Percentiles rank a stretch among this genome's conserved stretches.
Conservation (phyloP, 768 basidiomycete species). For the Saitozyma podzolica region DNA sequence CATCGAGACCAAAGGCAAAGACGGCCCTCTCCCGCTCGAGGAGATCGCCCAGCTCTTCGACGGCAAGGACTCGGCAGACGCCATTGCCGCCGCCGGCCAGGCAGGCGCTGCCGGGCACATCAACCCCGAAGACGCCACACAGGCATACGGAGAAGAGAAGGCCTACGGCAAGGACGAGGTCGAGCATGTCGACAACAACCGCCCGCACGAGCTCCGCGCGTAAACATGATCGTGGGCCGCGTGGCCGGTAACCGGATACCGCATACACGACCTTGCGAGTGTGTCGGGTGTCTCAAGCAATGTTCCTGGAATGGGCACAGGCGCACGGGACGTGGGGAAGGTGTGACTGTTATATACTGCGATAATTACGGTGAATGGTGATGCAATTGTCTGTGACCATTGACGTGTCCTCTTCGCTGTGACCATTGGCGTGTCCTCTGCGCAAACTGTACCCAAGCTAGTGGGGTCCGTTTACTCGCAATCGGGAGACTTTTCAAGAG, state of each 20-base stretch:
- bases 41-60: slow-evolving; percentile 36
- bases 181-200: slow-evolving; percentile 7
- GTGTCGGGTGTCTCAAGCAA: not conserved
- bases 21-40: slow-evolving; percentile 31
- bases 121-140: not conserved
- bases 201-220: slow-evolving; percentile 1
- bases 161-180: slow-evolving; percentile 1
- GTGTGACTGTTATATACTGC: too few species aligned
- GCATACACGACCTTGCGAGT: too few species aligned
- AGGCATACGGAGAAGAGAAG: not conserved
- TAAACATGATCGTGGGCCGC: not conserved
- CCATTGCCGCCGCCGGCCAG: slow-evolving; percentile 3
- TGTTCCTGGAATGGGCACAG: too few species aligned
- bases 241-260: too few species aligned
- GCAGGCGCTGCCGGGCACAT: not conserved
- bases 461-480: too few species aligned
- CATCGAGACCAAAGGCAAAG: slow-evolving; percentile 39
- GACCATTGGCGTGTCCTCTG: too few species aligned
- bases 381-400: too few species aligned
- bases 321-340: too few species aligned
- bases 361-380: too few species aligned
- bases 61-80: slow-evolving; percentile 6
- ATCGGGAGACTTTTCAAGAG: too few species aligned
- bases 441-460: too few species aligned
- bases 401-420: too few species aligned